phyloP scores from a whole-genome alignment of 495 filamentous ascomycete species.

The Aspergillus taichungensis region DNA sequence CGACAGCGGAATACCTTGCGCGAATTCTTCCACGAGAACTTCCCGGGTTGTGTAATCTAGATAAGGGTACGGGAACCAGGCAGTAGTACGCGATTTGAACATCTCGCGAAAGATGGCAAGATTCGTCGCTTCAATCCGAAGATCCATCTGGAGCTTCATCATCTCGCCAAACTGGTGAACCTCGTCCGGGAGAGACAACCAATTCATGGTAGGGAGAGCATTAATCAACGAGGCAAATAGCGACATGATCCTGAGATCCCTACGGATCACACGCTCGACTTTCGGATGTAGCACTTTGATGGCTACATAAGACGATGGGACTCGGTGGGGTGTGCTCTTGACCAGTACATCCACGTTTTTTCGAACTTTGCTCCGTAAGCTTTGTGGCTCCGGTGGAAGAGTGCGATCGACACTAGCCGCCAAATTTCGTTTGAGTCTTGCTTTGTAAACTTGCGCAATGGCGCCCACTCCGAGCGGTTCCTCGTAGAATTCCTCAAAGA shows the following conservation, averaged over 20 bases:
- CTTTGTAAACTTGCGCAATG: constrained; percentile 97
- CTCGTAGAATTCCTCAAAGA: constrained; percentile 95
- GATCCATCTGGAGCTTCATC: constrained; percentile 94
- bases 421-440: constrained; percentile 77
- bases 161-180: constrained; percentile 92
- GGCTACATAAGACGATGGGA: constrained; percentile 89
- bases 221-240: constrained; percentile 87
- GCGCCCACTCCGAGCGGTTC: constrained; percentile 88
- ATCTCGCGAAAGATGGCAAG: constrained; percentile 81
- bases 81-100: constrained; percentile 81
- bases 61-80: constrained; percentile 95
- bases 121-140: constrained; percentile 92
- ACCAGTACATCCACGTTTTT: constrained; percentile 79
- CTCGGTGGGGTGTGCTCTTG: constrained; percentile 73
- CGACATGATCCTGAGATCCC: constrained; percentile 86
- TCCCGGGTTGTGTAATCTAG: constrained; percentile 81
- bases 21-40: constrained; percentile 93
- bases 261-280: constrained; percentile 78
- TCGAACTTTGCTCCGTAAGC: constrained; percentile 57
- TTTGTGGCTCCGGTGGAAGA: constrained; percentile 34
- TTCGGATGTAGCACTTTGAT: constrained; percentile 93
- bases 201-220: constrained; percentile 88
- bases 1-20: constrained; percentile 82
- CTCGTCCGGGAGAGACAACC: constrained; percentile 94
- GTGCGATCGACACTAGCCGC: constrained; percentile 52